Conservation (phyloP, 164 flowering plant species). For the Santalum album region DNA sequence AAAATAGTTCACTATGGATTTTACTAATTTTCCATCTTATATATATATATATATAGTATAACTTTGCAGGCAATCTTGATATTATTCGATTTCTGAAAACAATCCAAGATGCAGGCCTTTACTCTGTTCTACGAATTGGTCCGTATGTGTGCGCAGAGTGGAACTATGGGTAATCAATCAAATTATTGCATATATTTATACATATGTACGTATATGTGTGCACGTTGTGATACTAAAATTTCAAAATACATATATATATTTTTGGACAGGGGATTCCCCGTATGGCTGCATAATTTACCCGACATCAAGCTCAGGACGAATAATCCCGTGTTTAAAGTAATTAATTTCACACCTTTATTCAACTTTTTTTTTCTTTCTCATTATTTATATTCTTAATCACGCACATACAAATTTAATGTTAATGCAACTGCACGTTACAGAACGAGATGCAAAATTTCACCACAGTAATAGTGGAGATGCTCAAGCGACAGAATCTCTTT, state of each 20-base stretch:
- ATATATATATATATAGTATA: slow-evolving; percentile 9
- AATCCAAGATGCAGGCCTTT: slow-evolving; percentile 15
- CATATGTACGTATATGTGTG: background rate
- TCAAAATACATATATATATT: background rate
- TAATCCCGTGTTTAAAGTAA: background rate
- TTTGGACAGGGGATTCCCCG: background rate
- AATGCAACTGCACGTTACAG: too few relatives aligned
- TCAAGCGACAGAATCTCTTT: slow-evolving; percentile 33
- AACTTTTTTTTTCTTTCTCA: background rate
- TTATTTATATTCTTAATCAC: background rate
- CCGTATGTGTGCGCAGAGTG: slow-evolving; percentile 21
- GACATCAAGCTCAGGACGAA: background rate
- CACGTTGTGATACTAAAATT: too few relatives aligned
- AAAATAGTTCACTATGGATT: background rate
- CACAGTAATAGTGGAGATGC: slow-evolving; percentile 19
- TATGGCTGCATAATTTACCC: background rate
- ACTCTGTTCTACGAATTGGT: slow-evolving; percentile 19
- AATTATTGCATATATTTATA: background rate
- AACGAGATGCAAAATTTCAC: slow-evolving; percentile 1
- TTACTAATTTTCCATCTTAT: background rate
- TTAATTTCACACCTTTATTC: too few relatives aligned
- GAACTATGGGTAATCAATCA: slow-evolving; percentile 17
- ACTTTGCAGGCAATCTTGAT: slow-evolving; percentile 13
- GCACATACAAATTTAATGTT: too few relatives aligned
- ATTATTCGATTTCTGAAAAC: slow-evolving; percentile 14